Conservation (phyloP, 805 yeast species). For the Candida nemodendra region DNA sequence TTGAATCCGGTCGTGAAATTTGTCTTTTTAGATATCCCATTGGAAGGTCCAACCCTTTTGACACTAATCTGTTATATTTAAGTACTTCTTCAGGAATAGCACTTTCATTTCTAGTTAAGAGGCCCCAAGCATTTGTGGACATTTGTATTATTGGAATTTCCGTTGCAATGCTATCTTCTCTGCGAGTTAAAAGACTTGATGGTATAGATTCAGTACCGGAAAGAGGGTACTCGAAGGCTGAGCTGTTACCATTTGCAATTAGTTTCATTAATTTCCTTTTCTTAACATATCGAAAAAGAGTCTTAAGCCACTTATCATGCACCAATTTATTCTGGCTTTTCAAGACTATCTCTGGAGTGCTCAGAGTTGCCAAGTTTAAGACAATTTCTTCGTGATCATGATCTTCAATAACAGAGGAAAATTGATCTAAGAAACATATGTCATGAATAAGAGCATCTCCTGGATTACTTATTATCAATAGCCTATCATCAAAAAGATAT, state of each 20-base stretch:
- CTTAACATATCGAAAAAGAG: constrained; percentile 21
- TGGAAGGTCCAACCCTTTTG: constrained; percentile 43
- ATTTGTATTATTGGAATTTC: constrained; percentile 42
- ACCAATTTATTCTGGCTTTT: constrained; percentile 21
- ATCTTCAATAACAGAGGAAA: constrained; percentile 26
- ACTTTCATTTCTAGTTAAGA: constrained; percentile 32
- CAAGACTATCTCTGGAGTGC: constrained; percentile 24
- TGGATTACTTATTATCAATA: constrained; percentile 18
- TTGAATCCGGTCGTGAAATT: constrained; percentile 39
- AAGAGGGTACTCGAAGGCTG: constrained; percentile 6
- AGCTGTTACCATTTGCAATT: constrained; percentile 1
- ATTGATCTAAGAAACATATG: constrained; percentile 18
- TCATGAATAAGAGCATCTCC: constrained; percentile 20
- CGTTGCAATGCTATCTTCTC: constrained; percentile 7
- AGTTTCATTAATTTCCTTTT: constrained; percentile 7
- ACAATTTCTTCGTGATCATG: constrained; percentile 13
- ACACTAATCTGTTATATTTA: constrained; percentile 36
- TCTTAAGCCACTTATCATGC: constrained; percentile 29
- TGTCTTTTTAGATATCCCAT: constrained; percentile 36
- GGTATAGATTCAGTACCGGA: constrained; percentile 5
- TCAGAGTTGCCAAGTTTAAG: constrained; percentile 25
- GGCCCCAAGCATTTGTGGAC: constrained; percentile 50
- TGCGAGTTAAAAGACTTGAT: constrained; percentile 3
- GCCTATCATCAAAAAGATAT: constrained; percentile 24
- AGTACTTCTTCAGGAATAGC: constrained; percentile 41